A percentile compares a stretch with the other conserved stretches of the same genome.
Conservation (phyloP, 2,329 filamentous ascomycete genomes). For the Cladosporium sp. region DNA sequence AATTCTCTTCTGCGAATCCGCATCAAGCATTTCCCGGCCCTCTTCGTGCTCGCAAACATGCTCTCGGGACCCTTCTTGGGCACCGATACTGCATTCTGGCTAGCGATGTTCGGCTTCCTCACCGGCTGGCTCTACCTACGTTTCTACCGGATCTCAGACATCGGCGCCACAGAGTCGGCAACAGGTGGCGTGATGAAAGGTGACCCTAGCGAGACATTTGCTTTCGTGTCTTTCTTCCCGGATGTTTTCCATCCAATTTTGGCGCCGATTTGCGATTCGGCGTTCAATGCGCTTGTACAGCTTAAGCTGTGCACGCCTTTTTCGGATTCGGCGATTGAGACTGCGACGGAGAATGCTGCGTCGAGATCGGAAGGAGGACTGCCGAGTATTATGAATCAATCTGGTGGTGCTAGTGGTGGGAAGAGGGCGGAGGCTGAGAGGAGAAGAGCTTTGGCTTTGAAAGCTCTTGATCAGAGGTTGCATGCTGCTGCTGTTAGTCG, state of each 20-base stretch:
- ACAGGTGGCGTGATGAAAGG: conserved; percentile 66
- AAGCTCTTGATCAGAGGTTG: conserved; percentile 87
- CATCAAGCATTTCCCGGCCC: conserved; percentile 78
- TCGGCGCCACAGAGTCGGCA: conserved; percentile 50
- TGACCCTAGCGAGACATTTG: conserved; percentile 94
- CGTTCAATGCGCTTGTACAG: conserved; percentile 75
- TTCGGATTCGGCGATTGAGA: conserved; percentile 75
- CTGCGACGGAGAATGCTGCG: conserved; percentile 70
- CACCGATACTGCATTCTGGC: conserved; percentile 75
- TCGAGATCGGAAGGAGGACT: conserved; percentile 63
- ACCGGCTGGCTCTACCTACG: conserved; percentile 94
- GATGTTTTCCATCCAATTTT: conserved; percentile 78
- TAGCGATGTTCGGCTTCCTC: conserved; percentile 79
- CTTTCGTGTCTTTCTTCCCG: conserved; percentile 94
- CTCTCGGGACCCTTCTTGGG: conserved; percentile 65
- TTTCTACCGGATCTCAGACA: conserved; percentile 76
- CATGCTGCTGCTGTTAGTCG: conserved; percentile 63
- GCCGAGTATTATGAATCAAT: conserved; percentile 56
- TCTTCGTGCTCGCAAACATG: conserved; percentile 71
- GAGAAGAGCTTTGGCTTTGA: conserved; percentile 82
- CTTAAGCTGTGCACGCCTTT: conserved; percentile 83
- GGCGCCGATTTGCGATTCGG: conserved; percentile 68
- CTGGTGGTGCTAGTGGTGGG: conserved; percentile 50
- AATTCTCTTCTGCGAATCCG: conserved; percentile 85
- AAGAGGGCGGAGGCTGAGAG: conserved; percentile 91